Evolutionary conservation across 768 basidiomycete genomes (phyloP), one percentile per base, ranked within the genome.

Genomic region (Gymnopilus dilepis): DNA sequence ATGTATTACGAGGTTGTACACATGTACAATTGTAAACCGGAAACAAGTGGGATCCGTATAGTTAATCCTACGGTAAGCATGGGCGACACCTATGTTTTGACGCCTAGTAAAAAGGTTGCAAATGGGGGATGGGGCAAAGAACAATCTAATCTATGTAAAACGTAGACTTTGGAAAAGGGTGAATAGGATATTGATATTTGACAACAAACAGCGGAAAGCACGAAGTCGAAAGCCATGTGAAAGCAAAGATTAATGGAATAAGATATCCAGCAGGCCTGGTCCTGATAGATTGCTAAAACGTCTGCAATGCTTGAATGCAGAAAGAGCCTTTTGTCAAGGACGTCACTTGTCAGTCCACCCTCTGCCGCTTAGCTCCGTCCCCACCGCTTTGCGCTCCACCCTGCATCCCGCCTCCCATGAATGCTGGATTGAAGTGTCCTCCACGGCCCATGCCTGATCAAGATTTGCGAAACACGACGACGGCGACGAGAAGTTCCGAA

Each of bases 371-470:
- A 13, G 33, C 47, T 19, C 58, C 65, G 24, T 42, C 58, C 47
- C 64, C 58, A 24, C 45, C 21, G 30, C 57, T 26, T 33, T 48
- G 38, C 43, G 26, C 26, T 38, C 19, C 55, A 19, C 45, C 55
- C n/a, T 40, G 48, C 19, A 37, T 37, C 34, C 34, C 34, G 3
- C 63, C 60, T 37, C 80, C 82, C 79, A 88, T 85, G 71, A 92
- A 91, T 21, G 88, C 86, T 3, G 90, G 89, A 71, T 91, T 91
- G 78, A 89, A 86, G 76, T 91, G 88, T 64, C 66, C 80, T 53
- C 84, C 82, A 56, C 84, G 73, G 55, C 80, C 81, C 79, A 82
- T 83, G 80, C 62, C 69, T 66, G 26, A 19, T 31, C n/a, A 28
- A 41, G 2, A 17, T 41, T 41, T 41, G 15, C 19, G 8, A 11